Evolutionary conservation across 768 basidiomycete genomes (phyloP), one percentile per base, ranked within the genome.

Genomic region (Phaffia australis): DNA sequence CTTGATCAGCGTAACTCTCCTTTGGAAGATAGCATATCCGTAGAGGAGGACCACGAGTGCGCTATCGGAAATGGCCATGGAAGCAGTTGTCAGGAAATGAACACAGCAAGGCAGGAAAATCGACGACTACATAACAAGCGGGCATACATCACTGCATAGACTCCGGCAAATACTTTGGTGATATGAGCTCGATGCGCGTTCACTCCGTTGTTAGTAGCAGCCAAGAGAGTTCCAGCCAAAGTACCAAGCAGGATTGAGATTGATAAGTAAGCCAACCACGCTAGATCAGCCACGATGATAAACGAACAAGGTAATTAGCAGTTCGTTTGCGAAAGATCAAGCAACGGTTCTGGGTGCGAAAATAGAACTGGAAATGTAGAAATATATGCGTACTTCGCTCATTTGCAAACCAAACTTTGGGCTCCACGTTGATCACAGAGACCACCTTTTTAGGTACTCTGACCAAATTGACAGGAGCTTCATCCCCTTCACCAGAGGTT

Each of bases 341-440:
- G 49, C 29, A 21, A 32, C 27, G 27, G 27, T 57, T 19, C 27
- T 14, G 52, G 16, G 16, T 5, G 21, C 52, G 18, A 16, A 27
- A 16, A n/a, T n/a, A 27, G 52, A 54, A 54, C n/a, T 54, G 52
- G 27, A 16, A n/a, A 27, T 4, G 27, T 54, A n/a, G 21, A 27
- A 16, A 7, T 32, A 19, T 6, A 25, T 27, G 27, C 32, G 27
- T 56, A 91, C 89, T 91, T 74, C 89, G 80, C 77, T 97, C 92
- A 73, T 95, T 95, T 11, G 92, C 91, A 75, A 97, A 94, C 92
- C 93, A 97, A 57, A 97, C 92, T 73, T 97, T 97, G 25, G 84
- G 85, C 74, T 97, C 92, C 21, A 97, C 90, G 70, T 85, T 87
- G 72, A 97, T 80, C 0, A 58, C 56, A 0, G 67, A 59, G 0